Base-by-base conservation (phyloP, 805 yeast genomes). In the Candida nanaspora region DNA sequence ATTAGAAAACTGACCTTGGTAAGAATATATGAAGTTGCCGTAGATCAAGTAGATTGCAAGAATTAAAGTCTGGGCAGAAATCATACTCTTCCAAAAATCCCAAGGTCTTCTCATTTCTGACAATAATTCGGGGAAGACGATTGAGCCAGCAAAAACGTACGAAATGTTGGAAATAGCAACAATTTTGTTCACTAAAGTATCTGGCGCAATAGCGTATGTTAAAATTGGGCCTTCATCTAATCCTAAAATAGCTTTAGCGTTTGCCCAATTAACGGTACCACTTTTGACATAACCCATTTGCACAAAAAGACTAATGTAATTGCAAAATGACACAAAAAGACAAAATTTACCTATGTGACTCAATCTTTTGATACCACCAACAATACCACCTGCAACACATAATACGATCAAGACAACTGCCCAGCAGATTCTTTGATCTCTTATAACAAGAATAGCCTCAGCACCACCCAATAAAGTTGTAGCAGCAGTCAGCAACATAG, bases 141-240 rank as follows among this genome's bases (percentile, higher is more conserved):
- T 62, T n/a, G 76, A 70, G 46, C 76, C 77, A 31, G 75, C 76
- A 59, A 68, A 71, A 3, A 74, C 66, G 51, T 65, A 71, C 16
- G 72, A 71, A 45, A 70, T 62, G 50, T 70, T 70, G 55, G 69
- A 61, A 44, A 66, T 51, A 15, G 70, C 70, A 16, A 55, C 57
- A 35, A 68, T 53, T 43, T 60, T 65, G 37, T 49, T 48, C 35
- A 53, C 46, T 39, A 60, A 44, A 11, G 47, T 30, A 21, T 41
- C 37, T 3, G 52, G 47, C 9, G 49, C 36, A 21, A 49, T 31
- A n/a, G 37, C 46, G 31, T 30, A 42, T 13, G 49, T 45, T 30
- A 25, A 32, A 20, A 46, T 37, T 11, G 18, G 42, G 31, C 22
- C 38, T 29, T 36, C 20, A 3, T 46, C 48, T 15, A 52, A 25